These are phyloP conservation scores for Hyphopichia wangnamkhiaoensis DNA, from an alignment of 1,139 yeast species.

Conservation along the genomic window DNA sequence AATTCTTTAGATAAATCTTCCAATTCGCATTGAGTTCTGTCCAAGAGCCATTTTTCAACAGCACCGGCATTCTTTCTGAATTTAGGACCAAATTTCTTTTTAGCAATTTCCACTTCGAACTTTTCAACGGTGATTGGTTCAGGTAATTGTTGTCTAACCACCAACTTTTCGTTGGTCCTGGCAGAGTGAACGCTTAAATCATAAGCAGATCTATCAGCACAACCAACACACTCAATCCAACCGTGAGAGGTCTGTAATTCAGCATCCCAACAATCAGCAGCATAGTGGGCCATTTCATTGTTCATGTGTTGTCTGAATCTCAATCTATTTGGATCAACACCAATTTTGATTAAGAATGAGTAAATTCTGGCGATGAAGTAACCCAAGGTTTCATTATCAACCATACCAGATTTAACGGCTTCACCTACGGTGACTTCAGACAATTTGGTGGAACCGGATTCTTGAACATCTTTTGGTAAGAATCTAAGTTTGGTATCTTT, in stretches of 20 bases:
- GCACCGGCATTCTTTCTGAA: slow-evolving; percentile 96
- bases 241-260: slow-evolving; percentile 95
- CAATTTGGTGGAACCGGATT: slow-evolving; percentile 75
- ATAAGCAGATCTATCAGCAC: slow-evolving; percentile 99
- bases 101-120: slow-evolving; percentile 81
- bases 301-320: slow-evolving; percentile 99
- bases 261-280: slow-evolving; percentile 99
- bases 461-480: slow-evolving; percentile 84
- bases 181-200: slow-evolving; percentile 95
- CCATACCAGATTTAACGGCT: slow-evolving; percentile 84
- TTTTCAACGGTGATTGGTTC: slow-evolving; percentile 82
- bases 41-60: slow-evolving; percentile 76
- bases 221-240: slow-evolving; percentile 99
- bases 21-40: slow-evolving; percentile 83
- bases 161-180: slow-evolving; percentile 90
- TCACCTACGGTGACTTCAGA: slow-evolving; percentile 75
- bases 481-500: slow-evolving; percentile 72
- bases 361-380: slow-evolving; percentile 94
- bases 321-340: slow-evolving; percentile 79
- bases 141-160: slow-evolving; percentile 86
- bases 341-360: slow-evolving; percentile 80
- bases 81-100: slow-evolving; percentile 96
- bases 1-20: slow-evolving; percentile 76
- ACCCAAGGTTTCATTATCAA: slow-evolving; percentile 96
- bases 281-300: slow-evolving; percentile 99